A percentile compares a stretch with the other conserved stretches of the same genome.
Conservation (phyloP, 2,329 filamentous ascomycete genomes). For the Cryphonectria carpinicola region DNA sequence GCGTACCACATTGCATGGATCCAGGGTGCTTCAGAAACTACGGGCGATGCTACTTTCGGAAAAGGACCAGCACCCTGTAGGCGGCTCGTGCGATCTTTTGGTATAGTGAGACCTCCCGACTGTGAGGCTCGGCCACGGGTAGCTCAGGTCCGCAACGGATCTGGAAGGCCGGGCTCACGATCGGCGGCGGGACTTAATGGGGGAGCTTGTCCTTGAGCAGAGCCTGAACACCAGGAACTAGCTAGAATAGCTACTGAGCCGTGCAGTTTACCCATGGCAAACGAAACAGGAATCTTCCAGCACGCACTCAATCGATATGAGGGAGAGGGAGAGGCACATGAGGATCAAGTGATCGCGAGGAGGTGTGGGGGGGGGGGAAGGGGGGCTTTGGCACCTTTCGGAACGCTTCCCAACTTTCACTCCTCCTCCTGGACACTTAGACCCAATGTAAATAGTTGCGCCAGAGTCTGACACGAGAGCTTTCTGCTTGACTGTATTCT, state of each 20-base stretch:
- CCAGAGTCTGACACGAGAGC: background rate
- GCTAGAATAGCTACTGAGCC: background rate
- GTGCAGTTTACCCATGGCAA: background rate
- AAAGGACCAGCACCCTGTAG: background rate
- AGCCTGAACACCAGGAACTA: background rate
- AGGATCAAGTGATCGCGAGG: background rate
- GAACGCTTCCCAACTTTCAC: background rate
- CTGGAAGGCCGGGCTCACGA: background rate
- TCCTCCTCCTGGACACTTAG: background rate
- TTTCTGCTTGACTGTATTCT: too few species aligned
- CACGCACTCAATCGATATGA: background rate
- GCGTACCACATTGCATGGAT: slow-evolving; percentile 10
- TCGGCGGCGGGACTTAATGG: background rate
- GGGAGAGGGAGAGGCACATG: background rate
- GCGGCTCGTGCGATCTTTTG: background rate
- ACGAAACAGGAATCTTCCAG: background rate
- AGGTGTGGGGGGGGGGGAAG: background rate
- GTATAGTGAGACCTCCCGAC: background rate
- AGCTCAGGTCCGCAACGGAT: slow-evolving; percentile 9
- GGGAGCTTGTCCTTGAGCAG: slow-evolving; percentile 10
- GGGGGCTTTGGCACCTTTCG: background rate
- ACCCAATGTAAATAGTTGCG: background rate
- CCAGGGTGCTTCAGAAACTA: background rate
- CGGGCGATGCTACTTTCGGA: slow-evolving; percentile 11
- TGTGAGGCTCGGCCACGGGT: slow-evolving; percentile 6